Evolutionary conservation across 129 eudicot genomes (phyloP), one percentile per base, ranked within the genome.

Genomic region (Pulicaria dysenterica): DNA sequence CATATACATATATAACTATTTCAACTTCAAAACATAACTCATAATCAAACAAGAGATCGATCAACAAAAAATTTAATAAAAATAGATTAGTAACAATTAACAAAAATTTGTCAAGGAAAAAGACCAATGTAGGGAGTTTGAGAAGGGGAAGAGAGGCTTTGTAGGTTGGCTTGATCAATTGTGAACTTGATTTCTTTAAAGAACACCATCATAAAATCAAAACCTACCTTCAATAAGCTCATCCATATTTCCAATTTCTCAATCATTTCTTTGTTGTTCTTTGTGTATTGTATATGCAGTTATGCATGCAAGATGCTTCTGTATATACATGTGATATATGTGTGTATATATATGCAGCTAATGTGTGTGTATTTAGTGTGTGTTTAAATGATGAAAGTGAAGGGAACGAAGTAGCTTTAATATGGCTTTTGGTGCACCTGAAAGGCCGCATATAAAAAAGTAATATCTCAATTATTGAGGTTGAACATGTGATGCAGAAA

Each of bases 51-150:
- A 15, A 73, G 31, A 63, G 50, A 38, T 11, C n/a, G n/a, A 49
- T 62, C 12, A 41, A 73, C 45, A 34, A 41, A 34, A 41, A 34
- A 51, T 55, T 57, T 44, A 58, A 61, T 41, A 6, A 57, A 46
- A 19, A 17, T 8, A 10, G 44, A 13, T 12, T 15, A 31, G n/a
- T 15, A n/a, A 43, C 6, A 8, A n/a, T n/a, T n/a, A n/a, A 57
- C 54, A 54, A 56, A 40, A 58, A 13, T 72, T 75, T 48, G 38
- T 67, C 46, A 77, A 47, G 82, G 80, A 69, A 88, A 69, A 79
- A 88, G 70, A 40, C 90, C 90, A 16, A 81, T 65, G 73, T 57
- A 83, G 0, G 90, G 86, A 11, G 85, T 78, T 14, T 77, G 61
- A 72, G 73, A n/a, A 60, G 60, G 24, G 40, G 6, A 34, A 19